Evolutionary conservation across 1,284 basidiomycete species (phyloP).

Genomic region (Anthracocystis panici-leucophaei): DNA sequence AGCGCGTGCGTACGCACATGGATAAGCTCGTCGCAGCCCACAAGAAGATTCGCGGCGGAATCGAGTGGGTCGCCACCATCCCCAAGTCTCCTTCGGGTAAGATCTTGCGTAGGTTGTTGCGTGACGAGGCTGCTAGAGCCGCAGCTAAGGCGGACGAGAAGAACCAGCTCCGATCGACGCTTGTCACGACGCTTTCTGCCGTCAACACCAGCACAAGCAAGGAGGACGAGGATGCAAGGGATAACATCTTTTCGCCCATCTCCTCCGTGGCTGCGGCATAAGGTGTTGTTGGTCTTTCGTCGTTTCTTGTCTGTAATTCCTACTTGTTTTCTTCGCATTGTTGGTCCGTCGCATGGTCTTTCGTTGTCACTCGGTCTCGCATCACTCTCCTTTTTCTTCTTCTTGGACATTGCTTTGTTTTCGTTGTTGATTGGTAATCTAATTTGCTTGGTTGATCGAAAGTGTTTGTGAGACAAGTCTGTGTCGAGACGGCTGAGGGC

Average conservation of each 20-base stretch:
- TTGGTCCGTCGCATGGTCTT: slow-evolving; percentile 2
- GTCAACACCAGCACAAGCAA: slow-evolving; percentile 18
- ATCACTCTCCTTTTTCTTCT: background rate
- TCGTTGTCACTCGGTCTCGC: background rate
- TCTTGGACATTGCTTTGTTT: background rate
- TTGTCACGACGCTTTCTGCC: slow-evolving; percentile 15
- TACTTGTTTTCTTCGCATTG: background rate
- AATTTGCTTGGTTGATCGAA: background rate
- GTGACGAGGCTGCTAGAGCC: slow-evolving; percentile 42
- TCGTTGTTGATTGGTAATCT: background rate
- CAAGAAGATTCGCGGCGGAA: slow-evolving; percentile 69
- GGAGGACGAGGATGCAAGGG: slow-evolving; percentile 37
- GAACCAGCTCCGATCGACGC: slow-evolving; percentile 31
- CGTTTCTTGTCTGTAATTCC: background rate
- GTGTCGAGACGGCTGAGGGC: no score
- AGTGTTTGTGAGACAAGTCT: background rate
- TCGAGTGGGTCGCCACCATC: slow-evolving; percentile 58
- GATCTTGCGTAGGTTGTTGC: slow-evolving; percentile 58
- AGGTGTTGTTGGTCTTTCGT: background rate
- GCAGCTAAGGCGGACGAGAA: slow-evolving; percentile 32
- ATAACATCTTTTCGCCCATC: slow-evolving; percentile 42
- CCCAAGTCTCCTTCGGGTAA: slow-evolving; percentile 65
- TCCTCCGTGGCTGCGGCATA: slow-evolving; percentile 46
- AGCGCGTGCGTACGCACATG: slow-evolving; percentile 35
- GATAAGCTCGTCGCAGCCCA: slow-evolving; percentile 65